Evolutionary conservation across 2,329 filamentous ascomycete species (phyloP), one percentile per base, ranked within the genome.

Genomic region (Xylaria sp.): DNA sequence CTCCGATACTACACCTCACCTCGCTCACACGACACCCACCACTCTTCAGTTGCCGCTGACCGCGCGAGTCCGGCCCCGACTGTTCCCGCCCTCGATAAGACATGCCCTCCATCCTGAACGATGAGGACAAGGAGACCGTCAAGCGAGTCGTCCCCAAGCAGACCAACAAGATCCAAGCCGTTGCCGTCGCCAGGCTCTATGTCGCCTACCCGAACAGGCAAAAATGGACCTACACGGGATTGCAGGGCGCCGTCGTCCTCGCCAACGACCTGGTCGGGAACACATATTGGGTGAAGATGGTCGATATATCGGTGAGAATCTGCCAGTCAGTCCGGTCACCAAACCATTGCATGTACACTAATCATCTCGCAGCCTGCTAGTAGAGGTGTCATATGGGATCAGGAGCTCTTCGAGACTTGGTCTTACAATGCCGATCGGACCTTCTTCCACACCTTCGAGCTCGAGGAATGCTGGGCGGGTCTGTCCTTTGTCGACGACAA

Each of bases 381-480:
- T 78, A 89, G 92, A 79, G 94, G 95, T 67, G 94, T 98, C 60
- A 91, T 98, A 77, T 98, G 94, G 94, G 94, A 97, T 78, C 95
- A 98, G 83, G 96, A 99, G 82, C 94, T 99, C 76, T 99, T 97
- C 83, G 95, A 99, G 75, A 90, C 90, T 60, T 98, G 97, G 86
- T 86, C 87, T 72, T 99, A 98, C 85, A 97, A 98, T 82, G 95
- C 98, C 79, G 96, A 99, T 80, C 91, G 96, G 70, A 95, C 93
- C 69, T 99, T 98, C 83, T 99, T 99, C 83, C 94, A 98, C 82
- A 94, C 93, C 6, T 99, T 99, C 79, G 96, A 99, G 83, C 88
- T 97, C 65, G 94, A 98, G 81, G 90, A 97, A 72, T 98, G 94
- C 77, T 84, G 97, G 70, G 96, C 94, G 6, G 96, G 91, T 0